Evolutionary conservation across 179 eudicot genomes (phyloP), one percentile per base, ranked within the genome.

Genomic region (Amaranthus tricolor): DNA sequence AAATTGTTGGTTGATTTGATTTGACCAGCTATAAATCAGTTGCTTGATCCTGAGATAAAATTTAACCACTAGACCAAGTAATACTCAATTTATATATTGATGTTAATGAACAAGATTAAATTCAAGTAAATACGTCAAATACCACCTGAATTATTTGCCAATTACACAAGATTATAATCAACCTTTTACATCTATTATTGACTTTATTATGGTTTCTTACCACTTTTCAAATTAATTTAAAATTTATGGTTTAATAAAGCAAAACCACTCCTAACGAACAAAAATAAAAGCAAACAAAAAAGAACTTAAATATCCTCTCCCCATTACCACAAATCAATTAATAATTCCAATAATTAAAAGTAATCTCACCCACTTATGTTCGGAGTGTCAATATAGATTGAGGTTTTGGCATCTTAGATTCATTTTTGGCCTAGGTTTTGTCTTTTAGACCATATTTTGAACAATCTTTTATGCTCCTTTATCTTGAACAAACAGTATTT

Each of bases 231-330:
- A 66, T 53, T 52, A 40, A 62, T 2, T 2, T 14, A 16, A 43
- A 1, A 52, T 21, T 6, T 47, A 67, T 0, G 9, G 7, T 6
- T 68, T 31, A 9, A 53, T 31, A 68, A 72, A 72, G 67, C 44
- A 72, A 66, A 56, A 19, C 72, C 48, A 72, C 66, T 56, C 72
- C 73, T 78, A 66, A 53, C 44, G 72, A 66, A 72, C 76, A 72
- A 78, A 78, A 66, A 56, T 31, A 61, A 78, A 72, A 71, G 76
- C 60, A 45, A 71, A 77, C 13, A 64, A 17, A 54, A 72, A 78
- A 65, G 81, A 76, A 72, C 76, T 72, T 78, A 53, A 68, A 71
- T 54, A 21, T 17, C 6, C 58, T 56, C 31, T 45, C 6, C 3
- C 71, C 70, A 66, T 78, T 65, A 57, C 21, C 75, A 52, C 48